phyloP scores from a whole-genome alignment of 306 rosid species.

The Quercus cerris region DNA sequence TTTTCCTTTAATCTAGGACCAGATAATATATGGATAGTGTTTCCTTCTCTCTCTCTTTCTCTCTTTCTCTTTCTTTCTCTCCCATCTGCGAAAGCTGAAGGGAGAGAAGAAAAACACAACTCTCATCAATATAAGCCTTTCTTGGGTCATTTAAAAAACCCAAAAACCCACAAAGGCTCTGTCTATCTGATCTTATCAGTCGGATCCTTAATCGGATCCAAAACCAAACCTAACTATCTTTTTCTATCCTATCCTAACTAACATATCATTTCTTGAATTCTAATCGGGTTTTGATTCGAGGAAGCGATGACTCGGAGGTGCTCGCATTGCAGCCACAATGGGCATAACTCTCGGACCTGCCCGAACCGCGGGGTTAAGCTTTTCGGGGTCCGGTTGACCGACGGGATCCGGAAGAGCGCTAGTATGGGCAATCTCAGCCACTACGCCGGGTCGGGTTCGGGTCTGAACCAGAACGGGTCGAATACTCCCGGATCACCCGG shows the following conservation, averaged over 20 bases:
- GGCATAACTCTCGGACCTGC: constrained; percentile 94
- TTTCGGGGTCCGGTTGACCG: constrained; percentile 89
- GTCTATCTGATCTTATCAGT: not conserved
- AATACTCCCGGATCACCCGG: constrained; percentile 82
- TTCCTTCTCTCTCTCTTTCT: constrained; percentile 9
- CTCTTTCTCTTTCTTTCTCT: constrained; percentile 30
- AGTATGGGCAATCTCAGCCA: constrained; percentile 97
- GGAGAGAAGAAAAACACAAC: not conserved
- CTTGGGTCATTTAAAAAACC: too few species aligned
- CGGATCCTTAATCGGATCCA: constrained; percentile 47
- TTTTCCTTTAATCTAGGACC: constrained; percentile 45
- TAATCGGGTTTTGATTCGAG: not conserved
- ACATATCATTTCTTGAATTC: too few species aligned
- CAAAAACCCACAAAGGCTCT: not conserved
- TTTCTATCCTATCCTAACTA: not conserved
- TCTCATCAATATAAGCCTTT: too few species aligned
- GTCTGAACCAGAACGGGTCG: constrained; percentile 28
- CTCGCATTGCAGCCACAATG: constrained; percentile 98
- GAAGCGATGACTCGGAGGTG: constrained; percentile 83
- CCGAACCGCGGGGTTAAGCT: constrained; percentile 96
- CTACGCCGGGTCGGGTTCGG: constrained; percentile 57
- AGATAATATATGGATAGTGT: constrained; percentile 63
- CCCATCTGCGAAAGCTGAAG: constrained; percentile 45
- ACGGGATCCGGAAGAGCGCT: constrained; percentile 94
- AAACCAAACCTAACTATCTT: constrained; percentile 12